Evolutionary conservation across 2,329 filamentous ascomycete genomes (phyloP).

Genomic region (Purpureocillium takamizusanense): DNA sequence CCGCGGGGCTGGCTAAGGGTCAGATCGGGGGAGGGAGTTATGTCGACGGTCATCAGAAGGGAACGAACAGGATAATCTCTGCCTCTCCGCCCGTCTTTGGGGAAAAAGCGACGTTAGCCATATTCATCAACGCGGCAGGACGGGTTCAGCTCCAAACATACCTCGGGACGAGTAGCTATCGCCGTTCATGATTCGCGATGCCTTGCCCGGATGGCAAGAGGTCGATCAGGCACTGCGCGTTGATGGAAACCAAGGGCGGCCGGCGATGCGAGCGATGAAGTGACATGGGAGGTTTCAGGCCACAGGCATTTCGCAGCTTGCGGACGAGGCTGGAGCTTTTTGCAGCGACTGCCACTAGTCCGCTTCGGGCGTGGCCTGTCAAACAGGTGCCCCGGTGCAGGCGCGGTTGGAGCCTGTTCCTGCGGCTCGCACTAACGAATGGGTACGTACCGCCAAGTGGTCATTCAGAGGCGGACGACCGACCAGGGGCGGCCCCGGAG

Average conservation of each 20-base stretch:
- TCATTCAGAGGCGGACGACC: not conserved
- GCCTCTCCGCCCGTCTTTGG: conserved; percentile 40
- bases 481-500: not conserved
- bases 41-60: not conserved
- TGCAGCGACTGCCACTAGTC: conserved; percentile 21
- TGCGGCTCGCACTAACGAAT: not conserved
- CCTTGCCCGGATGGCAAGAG: conserved; percentile 5
- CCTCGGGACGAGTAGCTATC: conserved; percentile 74
- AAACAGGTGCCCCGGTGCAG: not conserved
- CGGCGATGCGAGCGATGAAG: conserved; percentile 13
- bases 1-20: conserved; percentile 18
- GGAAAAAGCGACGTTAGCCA: conserved; percentile 6
- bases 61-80: conserved; percentile 45
- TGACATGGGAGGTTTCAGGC: conserved; percentile 18
- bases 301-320: conserved; percentile 13
- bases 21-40: conserved; percentile 5
- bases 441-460: not conserved
- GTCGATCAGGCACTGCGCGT: conserved; percentile 6
- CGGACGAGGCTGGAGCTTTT: conserved; percentile 38
- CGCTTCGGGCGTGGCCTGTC: conserved; percentile 13
- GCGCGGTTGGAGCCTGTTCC: not conserved
- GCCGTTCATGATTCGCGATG: conserved; percentile 61
- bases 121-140: not conserved
- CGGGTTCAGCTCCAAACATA: conserved; percentile 31
- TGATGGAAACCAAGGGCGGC: conserved; percentile 11